Evolutionary conservation across 169 alveolate genomes (phyloP).

Genomic region (Theileria annulata): DNA sequence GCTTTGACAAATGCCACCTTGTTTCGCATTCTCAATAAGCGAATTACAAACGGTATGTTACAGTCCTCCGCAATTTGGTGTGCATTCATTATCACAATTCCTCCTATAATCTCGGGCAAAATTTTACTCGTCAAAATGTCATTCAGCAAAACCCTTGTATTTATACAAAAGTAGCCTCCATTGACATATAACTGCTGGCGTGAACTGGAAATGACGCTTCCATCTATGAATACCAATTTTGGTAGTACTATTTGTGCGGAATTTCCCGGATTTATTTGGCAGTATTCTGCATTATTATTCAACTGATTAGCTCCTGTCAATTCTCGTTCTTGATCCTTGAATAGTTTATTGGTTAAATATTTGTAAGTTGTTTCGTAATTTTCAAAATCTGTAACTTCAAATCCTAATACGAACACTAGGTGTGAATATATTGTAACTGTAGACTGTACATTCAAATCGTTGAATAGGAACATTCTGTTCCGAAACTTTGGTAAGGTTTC

Average conservation of each 20-base stretch:
- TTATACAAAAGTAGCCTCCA: slow-evolving; percentile 52
- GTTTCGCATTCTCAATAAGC: slow-evolving; percentile 48
- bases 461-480: slow-evolving; percentile 16
- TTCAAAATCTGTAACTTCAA: slow-evolving; percentile 36
- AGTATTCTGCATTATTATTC: neutral
- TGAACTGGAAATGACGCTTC: slow-evolving; percentile 28
- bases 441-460: slow-evolving; percentile 45
- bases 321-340: neutral
- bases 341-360: slow-evolving; percentile 16
- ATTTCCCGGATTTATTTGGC: slow-evolving; percentile 2
- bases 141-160: slow-evolving; percentile 44
- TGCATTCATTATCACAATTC: slow-evolving; percentile 57
- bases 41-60: slow-evolving; percentile 54
- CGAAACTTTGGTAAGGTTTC: neutral
- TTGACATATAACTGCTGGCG: slow-evolving; percentile 57
- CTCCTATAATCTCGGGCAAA: slow-evolving; percentile 52
- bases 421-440: slow-evolving; percentile 40
- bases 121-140: slow-evolving; percentile 53
- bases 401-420: slow-evolving; percentile 53
- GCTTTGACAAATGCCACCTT: slow-evolving; percentile 63
- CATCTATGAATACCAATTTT: slow-evolving; percentile 47
- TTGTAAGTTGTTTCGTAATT: slow-evolving; percentile 24
- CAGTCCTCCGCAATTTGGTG: slow-evolving; percentile 58
- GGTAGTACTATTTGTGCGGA: slow-evolving; percentile 21
- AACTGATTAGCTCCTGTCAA: neutral